phyloP scores from a whole-genome alignment of 1,284 basidiomycete genomes.

The Thecaphora thlaspeos region DNA sequence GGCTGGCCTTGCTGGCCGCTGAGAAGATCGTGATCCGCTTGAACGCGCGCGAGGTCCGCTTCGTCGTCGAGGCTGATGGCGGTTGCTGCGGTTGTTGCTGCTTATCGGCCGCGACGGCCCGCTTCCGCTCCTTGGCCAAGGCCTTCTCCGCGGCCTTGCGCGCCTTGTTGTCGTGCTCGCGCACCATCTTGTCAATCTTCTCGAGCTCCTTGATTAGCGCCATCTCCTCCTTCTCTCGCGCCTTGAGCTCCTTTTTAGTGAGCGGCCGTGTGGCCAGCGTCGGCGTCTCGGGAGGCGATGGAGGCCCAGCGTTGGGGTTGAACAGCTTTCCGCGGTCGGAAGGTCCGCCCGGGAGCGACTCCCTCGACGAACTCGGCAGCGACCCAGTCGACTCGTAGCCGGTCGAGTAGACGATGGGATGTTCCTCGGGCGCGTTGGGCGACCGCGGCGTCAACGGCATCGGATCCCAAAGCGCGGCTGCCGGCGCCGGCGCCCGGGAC shows the following conservation, averaged over 20 bases:
- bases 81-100: neutral
- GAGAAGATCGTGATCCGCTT: constrained; percentile 24
- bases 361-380: constrained; percentile 5
- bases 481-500: too few relatives aligned
- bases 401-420: too few relatives aligned
- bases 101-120: constrained; percentile 7
- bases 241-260: constrained; percentile 38
- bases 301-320: constrained; percentile 1
- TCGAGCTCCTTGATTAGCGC: constrained; percentile 40
- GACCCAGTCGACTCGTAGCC: neutral
- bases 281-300: constrained; percentile 14
- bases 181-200: constrained; percentile 32
- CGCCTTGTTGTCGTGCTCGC: constrained; percentile 36
- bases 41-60: neutral
- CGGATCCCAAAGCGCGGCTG: neutral
- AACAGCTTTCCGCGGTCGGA: too few relatives aligned
- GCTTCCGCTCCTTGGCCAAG: constrained; percentile 16
- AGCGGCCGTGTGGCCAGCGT: constrained; percentile 1
- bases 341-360: neutral
- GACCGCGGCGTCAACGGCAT: neutral
- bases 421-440: too few relatives aligned
- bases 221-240: constrained; percentile 36
- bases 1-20: constrained; percentile 9
- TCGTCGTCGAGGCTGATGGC: neutral
- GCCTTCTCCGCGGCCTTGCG: constrained; percentile 20